Conservation (phyloP, 495 filamentous ascomycete genomes). For the Talaromyces proteolyticus region DNA sequence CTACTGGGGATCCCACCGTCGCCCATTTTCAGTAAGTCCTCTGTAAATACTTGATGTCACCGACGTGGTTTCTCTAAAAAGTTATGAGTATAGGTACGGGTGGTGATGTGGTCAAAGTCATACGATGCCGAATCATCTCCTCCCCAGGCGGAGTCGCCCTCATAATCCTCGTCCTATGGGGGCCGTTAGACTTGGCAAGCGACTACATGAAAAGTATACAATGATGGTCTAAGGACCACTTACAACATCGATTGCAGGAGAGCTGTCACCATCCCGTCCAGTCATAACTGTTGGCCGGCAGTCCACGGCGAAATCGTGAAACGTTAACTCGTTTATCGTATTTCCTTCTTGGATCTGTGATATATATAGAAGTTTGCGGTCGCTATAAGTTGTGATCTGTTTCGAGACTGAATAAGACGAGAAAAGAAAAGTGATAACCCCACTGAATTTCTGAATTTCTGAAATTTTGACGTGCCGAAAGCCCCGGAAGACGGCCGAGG, state of each 20-base stretch:
- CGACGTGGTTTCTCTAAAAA: conserved; percentile 12
- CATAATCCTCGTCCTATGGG: not conserved
- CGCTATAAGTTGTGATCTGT: too few species aligned
- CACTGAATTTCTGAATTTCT: too few species aligned
- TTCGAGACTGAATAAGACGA: too few species aligned
- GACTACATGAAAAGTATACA: too few species aligned
- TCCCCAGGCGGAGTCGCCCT: not conserved
- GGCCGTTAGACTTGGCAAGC: not conserved
- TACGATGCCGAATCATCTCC: conserved; percentile 1
- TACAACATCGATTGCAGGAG: not conserved
- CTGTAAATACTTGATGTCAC: conserved; percentile 14
- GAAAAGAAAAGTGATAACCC: too few species aligned
- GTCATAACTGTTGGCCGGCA: not conserved
- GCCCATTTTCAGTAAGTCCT: conserved; percentile 15
- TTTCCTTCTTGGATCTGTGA: too few species aligned
- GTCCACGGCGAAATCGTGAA: too few species aligned
- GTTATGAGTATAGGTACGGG: not conserved
- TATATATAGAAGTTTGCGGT: too few species aligned
- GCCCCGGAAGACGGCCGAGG: too few species aligned
- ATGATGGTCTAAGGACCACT: too few species aligned
- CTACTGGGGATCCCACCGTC: conserved; percentile 8
- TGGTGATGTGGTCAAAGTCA: not conserved
- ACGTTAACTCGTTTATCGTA: too few species aligned
- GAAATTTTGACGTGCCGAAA: too few species aligned
- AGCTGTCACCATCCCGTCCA: not conserved